phyloP scores from a whole-genome alignment of 768 basidiomycete genomes.

The Tulasnella sp. region DNA sequence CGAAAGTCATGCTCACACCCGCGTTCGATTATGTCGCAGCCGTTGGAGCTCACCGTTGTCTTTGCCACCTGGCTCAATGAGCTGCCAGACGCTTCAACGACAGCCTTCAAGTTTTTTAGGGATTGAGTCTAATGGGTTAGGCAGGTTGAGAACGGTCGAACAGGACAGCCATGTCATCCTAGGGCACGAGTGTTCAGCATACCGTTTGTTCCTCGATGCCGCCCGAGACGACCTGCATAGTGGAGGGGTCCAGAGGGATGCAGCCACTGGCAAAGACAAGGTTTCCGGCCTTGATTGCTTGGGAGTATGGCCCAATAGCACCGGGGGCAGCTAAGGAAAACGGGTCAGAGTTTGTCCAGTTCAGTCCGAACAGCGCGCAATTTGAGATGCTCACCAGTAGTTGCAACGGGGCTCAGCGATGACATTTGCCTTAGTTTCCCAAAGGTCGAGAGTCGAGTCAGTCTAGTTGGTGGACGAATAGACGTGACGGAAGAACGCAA shows the following conservation, averaged over 20 bases:
- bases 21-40: neutral
- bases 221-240: constrained; percentile 64
- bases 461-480: neutral
- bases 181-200: constrained; percentile 22
- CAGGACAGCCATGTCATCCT: too few species aligned
- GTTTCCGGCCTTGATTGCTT: constrained; percentile 78
- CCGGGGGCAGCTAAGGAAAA: constrained; percentile 58
- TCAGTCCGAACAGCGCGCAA: neutral
- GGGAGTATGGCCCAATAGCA: constrained; percentile 83
- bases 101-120: constrained; percentile 77
- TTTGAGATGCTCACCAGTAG: neutral
- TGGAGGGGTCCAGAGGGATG: constrained; percentile 73
- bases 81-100: constrained; percentile 79
- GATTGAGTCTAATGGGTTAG: constrained; percentile 53
- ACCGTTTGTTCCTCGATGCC: constrained; percentile 76
- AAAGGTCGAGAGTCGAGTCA: neutral
- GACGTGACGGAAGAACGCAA: neutral
- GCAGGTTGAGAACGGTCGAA: neutral
- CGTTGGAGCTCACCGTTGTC: constrained; percentile 63
- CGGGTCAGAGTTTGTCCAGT: neutral
- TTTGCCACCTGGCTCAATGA: constrained; percentile 80
- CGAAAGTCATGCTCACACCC: neutral
- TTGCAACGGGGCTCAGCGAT: constrained; percentile 8
- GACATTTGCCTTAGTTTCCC: neutral
- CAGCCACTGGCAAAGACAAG: constrained; percentile 88